Evolutionary conservation across 108 stramenopile genomes (phyloP).

Genomic region (Schizochytrium sp.): DNA sequence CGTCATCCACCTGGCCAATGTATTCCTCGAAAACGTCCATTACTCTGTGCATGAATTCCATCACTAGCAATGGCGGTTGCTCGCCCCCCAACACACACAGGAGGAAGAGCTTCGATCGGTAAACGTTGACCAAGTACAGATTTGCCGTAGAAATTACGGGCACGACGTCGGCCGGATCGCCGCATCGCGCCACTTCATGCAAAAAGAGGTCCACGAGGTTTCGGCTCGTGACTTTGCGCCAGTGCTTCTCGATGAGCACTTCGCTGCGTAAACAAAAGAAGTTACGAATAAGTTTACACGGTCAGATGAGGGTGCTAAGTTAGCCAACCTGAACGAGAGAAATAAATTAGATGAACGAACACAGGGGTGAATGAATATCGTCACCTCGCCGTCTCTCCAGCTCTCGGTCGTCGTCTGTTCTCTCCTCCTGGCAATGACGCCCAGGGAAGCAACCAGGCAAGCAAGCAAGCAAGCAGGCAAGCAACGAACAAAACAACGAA

Average conservation of each 20-base stretch:
- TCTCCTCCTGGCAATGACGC: too few relatives aligned
- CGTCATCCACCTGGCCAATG: slow-evolving; percentile 87
- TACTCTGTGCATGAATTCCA: slow-evolving; percentile 90
- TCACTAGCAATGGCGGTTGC: slow-evolving; percentile 74
- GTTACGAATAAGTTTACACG: too few relatives aligned
- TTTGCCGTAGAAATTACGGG: slow-evolving; percentile 38
- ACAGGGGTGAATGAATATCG: too few relatives aligned
- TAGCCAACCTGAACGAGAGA: too few relatives aligned
- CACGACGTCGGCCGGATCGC: slow-evolving; percentile 33
- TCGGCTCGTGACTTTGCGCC: slow-evolving; percentile 40
- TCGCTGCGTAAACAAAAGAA: neutral
- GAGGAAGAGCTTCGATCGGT: slow-evolving; percentile 77
- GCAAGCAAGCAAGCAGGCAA: too few relatives aligned
- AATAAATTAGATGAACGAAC: too few relatives aligned
- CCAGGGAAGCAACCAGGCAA: too few relatives aligned
- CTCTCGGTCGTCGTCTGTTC: too few relatives aligned
- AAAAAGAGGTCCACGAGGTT: slow-evolving; percentile 48
- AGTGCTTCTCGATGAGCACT: slow-evolving; percentile 52
- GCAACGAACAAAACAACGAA: too few relatives aligned
- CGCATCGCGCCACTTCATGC: slow-evolving; percentile 37
- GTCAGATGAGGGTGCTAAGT: too few relatives aligned
- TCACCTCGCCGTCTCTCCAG: too few relatives aligned
- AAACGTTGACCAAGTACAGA: slow-evolving; percentile 46
- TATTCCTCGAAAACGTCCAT: slow-evolving; percentile 86
- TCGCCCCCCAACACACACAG: slow-evolving; percentile 76